phyloP scores from a whole-genome alignment of 2,329 filamentous ascomycete genomes.

The Talaromyces sp. region DNA sequence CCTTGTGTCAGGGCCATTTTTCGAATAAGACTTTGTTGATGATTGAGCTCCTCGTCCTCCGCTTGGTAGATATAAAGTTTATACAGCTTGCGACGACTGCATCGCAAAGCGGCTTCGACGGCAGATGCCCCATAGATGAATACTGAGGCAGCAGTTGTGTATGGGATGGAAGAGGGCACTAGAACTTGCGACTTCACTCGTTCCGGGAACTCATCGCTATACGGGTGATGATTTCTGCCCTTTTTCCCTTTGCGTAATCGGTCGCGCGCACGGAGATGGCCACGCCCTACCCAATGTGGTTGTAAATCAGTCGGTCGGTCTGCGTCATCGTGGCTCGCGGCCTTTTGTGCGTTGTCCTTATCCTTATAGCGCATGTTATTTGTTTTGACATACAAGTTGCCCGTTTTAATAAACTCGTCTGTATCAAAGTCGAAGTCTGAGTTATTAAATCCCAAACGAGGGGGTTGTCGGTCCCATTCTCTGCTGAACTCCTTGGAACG shows the following conservation, averaged over 20 bases:
- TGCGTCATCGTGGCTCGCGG: too few species aligned
- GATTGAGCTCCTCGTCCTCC: conserved; percentile 47
- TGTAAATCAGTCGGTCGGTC: too few species aligned
- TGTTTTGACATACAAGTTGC: conserved; percentile 18
- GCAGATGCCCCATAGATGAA: conserved; percentile 83
- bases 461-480: not conserved
- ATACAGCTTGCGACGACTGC: conserved; percentile 67
- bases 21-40: conserved; percentile 28
- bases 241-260: not conserved
- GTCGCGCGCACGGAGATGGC: not conserved
- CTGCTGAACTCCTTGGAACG: not conserved
- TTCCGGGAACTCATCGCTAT: conserved; percentile 23
- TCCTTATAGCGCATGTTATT: too few species aligned
- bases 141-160: conserved; percentile 81
- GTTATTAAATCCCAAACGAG: not conserved
- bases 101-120: conserved; percentile 71
- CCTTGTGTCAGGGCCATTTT: conserved; percentile 36
- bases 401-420: conserved; percentile 26
- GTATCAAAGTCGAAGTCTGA: conserved; percentile 16
- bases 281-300: too few species aligned
- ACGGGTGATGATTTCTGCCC: conserved; percentile 7
- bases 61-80: conserved; percentile 71
- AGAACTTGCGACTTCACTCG: conserved; percentile 27
- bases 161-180: conserved; percentile 48
- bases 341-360: too few species aligned